Base-by-base conservation (phyloP, 2,329 filamentous ascomycete species). In the Aspergillaceae sp. region DNA sequence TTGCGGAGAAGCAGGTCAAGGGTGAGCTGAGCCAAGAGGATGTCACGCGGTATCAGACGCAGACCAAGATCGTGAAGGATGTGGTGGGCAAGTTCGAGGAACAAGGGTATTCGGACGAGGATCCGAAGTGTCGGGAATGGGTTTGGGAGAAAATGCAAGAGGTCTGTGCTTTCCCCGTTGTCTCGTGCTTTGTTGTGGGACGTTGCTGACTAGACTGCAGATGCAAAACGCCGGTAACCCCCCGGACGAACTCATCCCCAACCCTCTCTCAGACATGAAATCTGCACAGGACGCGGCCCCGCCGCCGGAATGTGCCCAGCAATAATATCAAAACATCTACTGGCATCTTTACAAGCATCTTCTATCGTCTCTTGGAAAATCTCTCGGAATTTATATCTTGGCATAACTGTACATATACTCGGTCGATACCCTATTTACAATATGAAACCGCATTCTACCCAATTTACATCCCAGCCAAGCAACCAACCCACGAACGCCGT, bases 111-210 rank as follows among this genome's bases (percentile, higher is more conserved):
- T 80, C 80, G 41, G 92, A 98, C 70, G 79, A 84, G 8, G 91
- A 94, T 62, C 70, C 84, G 9, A 76, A 79, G 40, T 87, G 94
- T 68, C 77, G 90, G 51, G 87, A 94, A 63, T 96, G 89, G 67
- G 92, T 98, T 58, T 91, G 96, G 54, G 90, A 96, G 61, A 84
- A 84, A 64, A 98, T 98, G 92, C 91, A 97, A 67, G 91, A 91
- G 82, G 91, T 95, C 19, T 19, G 19, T 19, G 68, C 64, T 77
- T 63, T 30, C 30, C 19, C 45, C 4, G 6, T 32, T 9, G 8
- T 6, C 30, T 10, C 38, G 38, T 42, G 41, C 40, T 29, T 29
- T 44, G 19, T 19, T 19, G 19, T 19, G 19, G 19, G 19, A 19
- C 2, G 19, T 19, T 46, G 44, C 46, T 60, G 29, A 56, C 51